Evolutionary conservation across 768 basidiomycete species (phyloP), one percentile per base, ranked within the genome.

Genomic region (Fibroporia radiculosa): DNA sequence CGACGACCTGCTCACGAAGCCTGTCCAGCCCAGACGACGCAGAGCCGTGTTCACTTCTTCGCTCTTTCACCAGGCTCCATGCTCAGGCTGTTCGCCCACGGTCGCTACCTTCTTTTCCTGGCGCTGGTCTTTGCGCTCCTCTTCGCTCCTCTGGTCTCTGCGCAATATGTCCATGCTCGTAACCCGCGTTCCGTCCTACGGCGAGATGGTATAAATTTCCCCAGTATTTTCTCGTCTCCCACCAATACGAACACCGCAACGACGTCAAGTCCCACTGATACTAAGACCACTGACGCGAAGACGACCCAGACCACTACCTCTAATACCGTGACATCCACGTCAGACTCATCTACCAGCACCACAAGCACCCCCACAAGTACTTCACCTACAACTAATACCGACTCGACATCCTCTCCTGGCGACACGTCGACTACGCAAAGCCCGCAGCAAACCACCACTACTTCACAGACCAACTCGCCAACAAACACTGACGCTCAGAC

Each of bases 91-190:
- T 55, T 59, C 45, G 49, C 50, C 34, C 34, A 51, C 44, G 47
- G 42, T 22, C 53, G 48, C 29, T 51, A 49, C 41, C 51, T 65
- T 24, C 40, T 65, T 23, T 39, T 70, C 19, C 54, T 61, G 24
- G 38, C 57, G 5, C 53, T 60, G 20, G 59, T 58, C 25, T 57
- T 55, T 33, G 29, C 61, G 31, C 45, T 65, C 13, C 48, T 61
- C 41, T 59, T 48, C 35, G 29, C 44, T 23, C 41, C 39, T 10
- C 14, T 32, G 13, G 44, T 22, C 22, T 34, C 37, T 25, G 39
- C 33, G 20, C 32, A 16, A 18, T 16, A 18, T 37, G 22, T 14
- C 36, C 40, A 32, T 36, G 25, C 27, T 28, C 10, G 3, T 34
- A 44, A 36, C 18, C 27, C 44, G 10, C 42, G 24, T 16, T 29